Evolutionary conservation across 2,329 filamentous ascomycete genomes (phyloP), one percentile per base, ranked within the genome.

Genomic region (Fusarium sp.): DNA sequence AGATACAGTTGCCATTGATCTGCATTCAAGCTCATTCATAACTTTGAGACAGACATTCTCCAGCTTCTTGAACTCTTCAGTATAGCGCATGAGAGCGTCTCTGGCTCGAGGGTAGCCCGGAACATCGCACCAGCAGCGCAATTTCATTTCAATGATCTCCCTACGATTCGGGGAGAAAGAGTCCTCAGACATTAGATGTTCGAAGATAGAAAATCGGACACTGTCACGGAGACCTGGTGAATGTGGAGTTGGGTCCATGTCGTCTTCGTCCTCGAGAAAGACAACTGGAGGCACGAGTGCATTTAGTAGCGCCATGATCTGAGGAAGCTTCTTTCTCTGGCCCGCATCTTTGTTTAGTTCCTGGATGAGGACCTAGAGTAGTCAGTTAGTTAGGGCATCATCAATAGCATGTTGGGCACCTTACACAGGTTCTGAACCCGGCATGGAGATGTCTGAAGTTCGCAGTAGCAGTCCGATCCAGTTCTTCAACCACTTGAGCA

Each of bases 281-380:
- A 70, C 51, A 11, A 66, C 54, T 1, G 77, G 57, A 1, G 79
- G 77, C 33, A 80, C 78, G 20, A 81, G 64, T 7, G 79, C 73
- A 48, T 81, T 80, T 23, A 80, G 65, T 8, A 72, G 69, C 22
- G 77, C 78, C 77, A 80, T 76, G 33, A 78, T 70, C 15, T 68
- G 62, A 7, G 68, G 54, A 4, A 48, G 40, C 15, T 71, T 57
- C 25, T 69, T 67, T 49, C 51, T 54, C 19, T 37, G 17, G 3
- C 61, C 37, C 20, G 41, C 32, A 20, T 59, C 56, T 19, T 57
- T 57, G 11, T 52, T 62, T 32, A 77, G 52, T 25, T 71, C 63
- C 5, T 73, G 44, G 50, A 77, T 67, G 11, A 79, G 67, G 19
- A 75, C 65, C 77, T 79, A n/a, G 7, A 30, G 14, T 7, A 19